phyloP scores from a whole-genome alignment of 495 filamentous ascomycete genomes.

The Lasiosphaeris hirsuta region DNA sequence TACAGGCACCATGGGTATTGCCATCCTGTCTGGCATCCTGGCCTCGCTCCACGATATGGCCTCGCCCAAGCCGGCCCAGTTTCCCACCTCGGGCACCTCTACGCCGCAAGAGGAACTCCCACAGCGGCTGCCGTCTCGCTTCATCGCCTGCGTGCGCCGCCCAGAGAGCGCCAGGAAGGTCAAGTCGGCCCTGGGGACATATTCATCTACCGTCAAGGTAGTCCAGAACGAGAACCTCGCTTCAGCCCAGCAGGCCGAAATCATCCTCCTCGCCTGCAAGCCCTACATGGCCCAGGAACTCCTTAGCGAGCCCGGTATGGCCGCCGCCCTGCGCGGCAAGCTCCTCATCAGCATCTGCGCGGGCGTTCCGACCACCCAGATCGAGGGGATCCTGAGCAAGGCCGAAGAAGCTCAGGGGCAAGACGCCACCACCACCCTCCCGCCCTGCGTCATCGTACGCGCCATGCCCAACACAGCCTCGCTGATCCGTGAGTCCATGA shows the following conservation, averaged over 20 bases:
- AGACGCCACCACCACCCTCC: background rate
- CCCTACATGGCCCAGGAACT: conserved; percentile 68
- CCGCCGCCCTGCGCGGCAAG: conserved; percentile 68
- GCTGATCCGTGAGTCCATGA: conserved; percentile 74
- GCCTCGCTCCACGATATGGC: conserved; percentile 53
- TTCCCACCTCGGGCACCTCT: conserved; percentile 41
- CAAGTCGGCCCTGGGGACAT: conserved; percentile 51
- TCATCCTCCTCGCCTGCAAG: conserved; percentile 74
- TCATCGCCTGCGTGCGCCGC: conserved; percentile 73
- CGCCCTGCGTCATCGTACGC: conserved; percentile 53
- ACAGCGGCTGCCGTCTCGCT: conserved; percentile 59
- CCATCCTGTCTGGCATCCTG: conserved; percentile 79
- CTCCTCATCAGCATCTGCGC: conserved; percentile 81
- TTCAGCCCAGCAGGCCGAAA: conserved; percentile 55
- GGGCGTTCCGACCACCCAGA: conserved; percentile 66
- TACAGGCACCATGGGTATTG: conserved; percentile 75
- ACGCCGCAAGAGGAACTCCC: conserved; percentile 52
- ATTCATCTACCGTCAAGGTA: conserved; percentile 45
- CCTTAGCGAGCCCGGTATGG: conserved; percentile 61
- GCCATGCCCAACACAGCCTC: conserved; percentile 77
- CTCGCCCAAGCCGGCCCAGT: conserved; percentile 33
- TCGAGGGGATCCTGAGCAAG: conserved; percentile 57
- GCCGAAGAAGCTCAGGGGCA: conserved; percentile 14
- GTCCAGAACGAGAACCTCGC: conserved; percentile 55
- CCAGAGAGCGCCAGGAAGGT: conserved; percentile 61